Percentiles rank a stretch among this genome's conserved stretches.
phyloP scores from a whole-genome alignment of 2,329 filamentous ascomycete genomes.

The Cercospora brassicicola region DNA sequence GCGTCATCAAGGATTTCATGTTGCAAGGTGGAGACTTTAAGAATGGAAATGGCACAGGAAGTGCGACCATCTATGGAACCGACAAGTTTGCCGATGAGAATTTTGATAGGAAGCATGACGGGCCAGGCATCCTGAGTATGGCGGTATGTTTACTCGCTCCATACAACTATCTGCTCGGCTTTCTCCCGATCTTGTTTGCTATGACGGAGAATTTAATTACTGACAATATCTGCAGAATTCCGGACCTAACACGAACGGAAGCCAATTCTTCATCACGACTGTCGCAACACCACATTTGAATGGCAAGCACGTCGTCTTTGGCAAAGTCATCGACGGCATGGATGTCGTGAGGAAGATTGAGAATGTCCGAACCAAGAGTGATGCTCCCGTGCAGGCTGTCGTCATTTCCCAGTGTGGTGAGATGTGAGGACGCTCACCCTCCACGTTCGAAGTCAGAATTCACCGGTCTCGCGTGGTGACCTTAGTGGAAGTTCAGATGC shows the following conservation, averaged over 20 bases:
- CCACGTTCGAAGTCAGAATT: too few species aligned
- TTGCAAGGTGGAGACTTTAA: constrained; percentile 95
- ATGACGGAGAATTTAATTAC: not conserved
- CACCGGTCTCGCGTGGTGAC: not conserved
- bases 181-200: not conserved
- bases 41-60: constrained; percentile 88
- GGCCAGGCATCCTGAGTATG: constrained; percentile 84
- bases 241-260: constrained; percentile 88
- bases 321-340: constrained; percentile 84
- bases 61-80: constrained; percentile 79
- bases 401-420: constrained; percentile 85
- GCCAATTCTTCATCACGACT: constrained; percentile 96
- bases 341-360: constrained; percentile 92
- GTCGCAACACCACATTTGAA: constrained; percentile 84
- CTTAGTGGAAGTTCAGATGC: not conserved
- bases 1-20: constrained; percentile 96
- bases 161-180: not conserved
- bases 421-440: constrained; percentile 60
- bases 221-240: constrained; percentile 64
- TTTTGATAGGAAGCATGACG: constrained; percentile 75
- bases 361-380: constrained; percentile 79
- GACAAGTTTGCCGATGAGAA: constrained; percentile 88
- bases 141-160: constrained; percentile 61
- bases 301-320: constrained; percentile 93
- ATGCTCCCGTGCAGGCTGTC: constrained; percentile 82